Evolutionary conservation across 2,329 filamentous ascomycete genomes (phyloP).

Genomic region (Neobulgaria alba): DNA sequence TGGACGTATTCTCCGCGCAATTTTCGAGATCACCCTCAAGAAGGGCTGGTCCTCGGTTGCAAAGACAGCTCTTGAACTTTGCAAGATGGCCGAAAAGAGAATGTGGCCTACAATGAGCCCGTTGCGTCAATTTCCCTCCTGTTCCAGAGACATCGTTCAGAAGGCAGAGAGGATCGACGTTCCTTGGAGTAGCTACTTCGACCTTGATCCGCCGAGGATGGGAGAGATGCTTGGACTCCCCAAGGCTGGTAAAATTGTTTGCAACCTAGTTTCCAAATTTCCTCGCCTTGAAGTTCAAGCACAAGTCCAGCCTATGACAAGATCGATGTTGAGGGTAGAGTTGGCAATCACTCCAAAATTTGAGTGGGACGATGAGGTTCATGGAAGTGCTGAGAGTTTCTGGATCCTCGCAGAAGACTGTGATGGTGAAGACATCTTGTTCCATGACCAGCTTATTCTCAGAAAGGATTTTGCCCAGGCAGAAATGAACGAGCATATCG

Average conservation of each 20-base stretch:
- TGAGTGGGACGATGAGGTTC: constrained; percentile 84
- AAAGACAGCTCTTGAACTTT: constrained; percentile 85
- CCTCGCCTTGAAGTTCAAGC: constrained; percentile 88
- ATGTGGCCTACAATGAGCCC: constrained; percentile 99
- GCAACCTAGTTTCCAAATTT: constrained; percentile 82
- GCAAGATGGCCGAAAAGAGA: constrained; percentile 98
- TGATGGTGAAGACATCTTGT: constrained; percentile 91
- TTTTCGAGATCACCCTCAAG: constrained; percentile 96
- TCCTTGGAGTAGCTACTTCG: constrained; percentile 88
- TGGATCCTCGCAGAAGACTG: constrained; percentile 98
- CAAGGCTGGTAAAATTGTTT: constrained; percentile 78
- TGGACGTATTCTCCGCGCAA: constrained; percentile 85
- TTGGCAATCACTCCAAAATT: constrained; percentile 91
- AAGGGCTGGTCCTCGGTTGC: constrained; percentile 94
- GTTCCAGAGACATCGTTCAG: constrained; percentile 75
- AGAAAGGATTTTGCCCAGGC: constrained; percentile 79
- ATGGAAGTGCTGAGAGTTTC: constrained; percentile 84
- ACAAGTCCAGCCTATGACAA: constrained; percentile 87
- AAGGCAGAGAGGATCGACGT: constrained; percentile 95
- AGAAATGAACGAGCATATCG: constrained; percentile 85
- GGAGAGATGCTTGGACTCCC: constrained; percentile 87
- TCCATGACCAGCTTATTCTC: constrained; percentile 88
- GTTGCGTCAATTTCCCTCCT: constrained; percentile 77
- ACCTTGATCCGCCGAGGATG: constrained; percentile 93
- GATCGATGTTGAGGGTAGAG: constrained; percentile 85